Conservation (phyloP, 495 filamentous ascomycete species). For the Margaritispora aquatica region DNA sequence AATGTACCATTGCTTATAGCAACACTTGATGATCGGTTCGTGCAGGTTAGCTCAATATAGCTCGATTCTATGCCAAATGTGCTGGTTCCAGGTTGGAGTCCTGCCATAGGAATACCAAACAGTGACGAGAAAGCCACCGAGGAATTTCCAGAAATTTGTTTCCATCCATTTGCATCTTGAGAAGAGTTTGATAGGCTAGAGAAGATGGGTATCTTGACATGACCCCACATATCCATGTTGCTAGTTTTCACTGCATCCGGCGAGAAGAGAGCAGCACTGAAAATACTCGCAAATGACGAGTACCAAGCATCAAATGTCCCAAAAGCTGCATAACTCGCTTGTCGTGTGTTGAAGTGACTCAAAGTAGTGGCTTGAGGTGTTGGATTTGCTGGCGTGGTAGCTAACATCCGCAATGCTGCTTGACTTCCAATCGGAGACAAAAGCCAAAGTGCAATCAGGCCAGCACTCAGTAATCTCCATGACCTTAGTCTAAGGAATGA, state of each 20-base stretch:
- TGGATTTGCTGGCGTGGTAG: neutral
- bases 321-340: constrained; percentile 7
- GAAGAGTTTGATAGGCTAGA: constrained; percentile 4
- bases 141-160: neutral
- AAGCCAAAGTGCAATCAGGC: constrained; percentile 15
- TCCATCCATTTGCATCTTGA: constrained; percentile 11
- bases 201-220: constrained; percentile 19
- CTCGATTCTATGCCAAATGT: constrained; percentile 14
- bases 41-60: constrained; percentile 14
- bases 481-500: constrained; percentile 10
- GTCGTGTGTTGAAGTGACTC: constrained; percentile 8
- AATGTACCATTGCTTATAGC: neutral
- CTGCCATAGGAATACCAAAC: constrained; percentile 15
- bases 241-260: constrained; percentile 9
- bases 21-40: constrained; percentile 1
- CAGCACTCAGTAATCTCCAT: constrained; percentile 5
- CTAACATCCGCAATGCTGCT: constrained; percentile 14
- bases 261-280: constrained; percentile 11
- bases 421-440: constrained; percentile 17
- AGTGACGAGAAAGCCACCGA: constrained; percentile 12
- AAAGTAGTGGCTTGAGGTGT: neutral
- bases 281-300: constrained; percentile 9
- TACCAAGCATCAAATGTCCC: constrained; percentile 8
- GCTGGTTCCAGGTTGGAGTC: constrained; percentile 10
- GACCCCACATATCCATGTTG: constrained; percentile 10